Evolutionary conservation across 495 filamentous ascomycete species (phyloP).

Genomic region (Xylaria castorea): DNA sequence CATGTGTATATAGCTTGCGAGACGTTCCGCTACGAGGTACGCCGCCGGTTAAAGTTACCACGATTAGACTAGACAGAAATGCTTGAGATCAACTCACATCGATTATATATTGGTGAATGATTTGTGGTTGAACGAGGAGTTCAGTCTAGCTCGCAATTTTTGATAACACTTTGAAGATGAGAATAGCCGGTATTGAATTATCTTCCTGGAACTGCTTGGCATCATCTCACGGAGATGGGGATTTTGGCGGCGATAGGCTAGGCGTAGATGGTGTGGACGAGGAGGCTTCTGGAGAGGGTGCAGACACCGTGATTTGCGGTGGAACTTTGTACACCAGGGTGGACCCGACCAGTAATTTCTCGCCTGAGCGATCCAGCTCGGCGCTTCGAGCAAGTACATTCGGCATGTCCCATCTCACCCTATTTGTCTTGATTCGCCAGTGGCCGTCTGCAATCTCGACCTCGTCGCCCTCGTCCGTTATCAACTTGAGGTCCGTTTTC

Average conservation of each 20-base stretch:
- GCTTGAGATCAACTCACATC: neutral
- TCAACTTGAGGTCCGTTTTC: slow-evolving; percentile 28
- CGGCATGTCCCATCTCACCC: neutral
- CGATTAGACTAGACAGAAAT: neutral
- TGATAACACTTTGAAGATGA: neutral
- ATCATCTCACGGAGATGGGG: slow-evolving; percentile 1
- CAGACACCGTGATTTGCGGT: neutral
- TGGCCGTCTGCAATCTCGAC: slow-evolving; percentile 30
- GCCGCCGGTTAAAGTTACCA: neutral
- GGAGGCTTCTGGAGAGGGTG: neutral
- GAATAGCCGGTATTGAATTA: neutral
- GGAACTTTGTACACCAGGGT: slow-evolving; percentile 1
- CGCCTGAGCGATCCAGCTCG: neutral
- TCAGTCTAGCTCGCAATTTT: neutral
- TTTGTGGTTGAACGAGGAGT: neutral
- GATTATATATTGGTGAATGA: neutral
- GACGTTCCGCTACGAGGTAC: neutral
- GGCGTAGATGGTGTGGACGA: neutral
- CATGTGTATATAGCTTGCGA: slow-evolving; percentile 1
- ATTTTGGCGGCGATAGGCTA: slow-evolving; percentile 4
- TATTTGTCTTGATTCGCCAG: slow-evolving; percentile 24
- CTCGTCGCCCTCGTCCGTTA: slow-evolving; percentile 32
- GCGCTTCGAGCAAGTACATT: neutral
- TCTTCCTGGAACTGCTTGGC: neutral
- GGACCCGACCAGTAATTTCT: slow-evolving; percentile 8